Base-by-base conservation (phyloP, 1,284 basidiomycete genomes). In the Paramarasmius palmivorus region DNA sequence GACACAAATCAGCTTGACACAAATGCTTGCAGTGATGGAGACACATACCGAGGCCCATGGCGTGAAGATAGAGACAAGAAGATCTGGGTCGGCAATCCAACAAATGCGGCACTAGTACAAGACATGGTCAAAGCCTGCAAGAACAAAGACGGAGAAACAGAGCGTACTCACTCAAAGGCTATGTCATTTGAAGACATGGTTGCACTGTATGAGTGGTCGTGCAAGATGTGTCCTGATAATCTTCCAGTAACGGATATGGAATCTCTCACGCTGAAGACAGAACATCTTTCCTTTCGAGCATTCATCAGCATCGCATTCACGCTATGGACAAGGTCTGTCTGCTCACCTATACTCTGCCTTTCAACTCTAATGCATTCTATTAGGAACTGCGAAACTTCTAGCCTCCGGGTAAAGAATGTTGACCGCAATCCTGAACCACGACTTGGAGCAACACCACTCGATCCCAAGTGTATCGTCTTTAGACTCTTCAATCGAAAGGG, bases 41-140 rank as follows among this genome's bases (percentile, higher is more conserved):
- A 35, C 23, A 41, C n/a, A 45, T 52, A 35, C 35, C 23, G 29
- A 50, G 51, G 51, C 25, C 42, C 22, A n/a, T 52, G 23, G 20
- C 22, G 19, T 15, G 12, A 35, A 23, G 44, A 52, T 20, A 32
- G 19, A 22, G 19, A 15, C 15, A 52, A n/a, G 8, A 20, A 32
- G 7, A 22, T 22, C 34, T 20, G 12, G 6, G 15, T 20, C 15
- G 41, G 51, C 12, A 46, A 47, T 36, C 51, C 41, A 14, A 39
- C 20, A 10, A 15, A 20, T n/a, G 14, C 51, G 14, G 42, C 51
- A 2, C 17, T 9, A 9, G 51, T 47, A 12, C 17, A 47, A 15
- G 51, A 52, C 22, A 23, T 47, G 25, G 8, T 52, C n/a, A 22
- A 15, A n/a, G 35, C 34, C 9, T 29, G 22, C 29, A 45, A 52